Evolutionary conservation across 1,284 basidiomycete species (phyloP), one percentile per base, ranked within the genome.

Genomic region (Ustilago shanxiensis): DNA sequence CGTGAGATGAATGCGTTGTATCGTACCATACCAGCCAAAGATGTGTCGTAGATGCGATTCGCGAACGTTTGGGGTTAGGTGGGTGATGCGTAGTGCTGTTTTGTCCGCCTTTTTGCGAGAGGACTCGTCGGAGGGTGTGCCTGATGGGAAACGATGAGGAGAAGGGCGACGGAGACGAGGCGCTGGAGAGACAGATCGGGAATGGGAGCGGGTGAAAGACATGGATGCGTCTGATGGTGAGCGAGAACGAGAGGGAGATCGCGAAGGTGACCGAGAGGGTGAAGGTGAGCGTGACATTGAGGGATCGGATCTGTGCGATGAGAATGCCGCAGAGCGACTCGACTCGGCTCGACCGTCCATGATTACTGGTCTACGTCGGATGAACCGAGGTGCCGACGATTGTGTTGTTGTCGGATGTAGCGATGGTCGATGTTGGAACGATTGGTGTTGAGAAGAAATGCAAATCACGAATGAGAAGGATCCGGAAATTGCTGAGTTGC

Each of bases 21-120:
- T 60, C 0, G n/a, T 20, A 2, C 80, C 80, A 39, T 82, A 82
- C 60, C 65, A 72, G 7, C 54, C 58, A 31, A 82, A 80, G 28
- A 82, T 80, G 14, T 79, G 65, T 3, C 31, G 41, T 0, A 82
- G 66, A 31, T 82, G 80, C 20, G 65, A 58, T 57, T 74, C 72
- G 10, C 57, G 20, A 0, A 82, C 73, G 24, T 73, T 70, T 26
- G 55, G 24, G 0, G 72, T 65, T 0, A 82, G 63, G 7, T 71
- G 51, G 2, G 62, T 59, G 44, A 82, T 57, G 18, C 53, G 67
- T 0, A 80, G 66, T 2, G 73, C 65, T 8, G 47, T 61, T 37
- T 70, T 75, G 16, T 41, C 20, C 10, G 62, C 24, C n/a, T 20
- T 55, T 13, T 18, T 35, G 57, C 31, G 16, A 2, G 61, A 60